These are phyloP conservation scores for Pichia manshurica DNA, from an alignment of 805 yeast genomes.

Conservation along the genomic window DNA sequence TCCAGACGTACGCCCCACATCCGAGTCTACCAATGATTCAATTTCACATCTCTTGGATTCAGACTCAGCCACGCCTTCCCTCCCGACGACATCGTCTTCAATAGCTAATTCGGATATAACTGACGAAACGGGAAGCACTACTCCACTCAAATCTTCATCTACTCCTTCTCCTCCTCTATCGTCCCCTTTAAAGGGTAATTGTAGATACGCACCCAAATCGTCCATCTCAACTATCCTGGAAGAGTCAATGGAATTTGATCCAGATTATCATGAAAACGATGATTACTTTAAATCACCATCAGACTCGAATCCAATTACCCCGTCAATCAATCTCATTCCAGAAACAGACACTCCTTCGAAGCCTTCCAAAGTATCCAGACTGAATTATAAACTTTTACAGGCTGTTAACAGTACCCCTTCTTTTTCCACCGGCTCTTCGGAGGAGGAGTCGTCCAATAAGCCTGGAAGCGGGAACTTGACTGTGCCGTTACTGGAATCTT, in stretches of 20 bases:
- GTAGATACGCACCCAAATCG: constrained; percentile 3
- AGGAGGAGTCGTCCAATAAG: background rate
- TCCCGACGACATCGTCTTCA: no score
- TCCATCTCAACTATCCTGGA: constrained; percentile 28
- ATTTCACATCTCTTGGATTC: no score
- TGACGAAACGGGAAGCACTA: background rate
- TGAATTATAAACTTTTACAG: constrained; percentile 1
- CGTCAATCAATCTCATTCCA: background rate
- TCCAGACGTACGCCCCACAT: no score
- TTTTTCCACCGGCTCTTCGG: background rate
- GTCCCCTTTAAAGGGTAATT: background rate
- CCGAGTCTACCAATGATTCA: no score
- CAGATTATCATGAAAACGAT: constrained; percentile 22
- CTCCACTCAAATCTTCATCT: constrained; percentile 1
- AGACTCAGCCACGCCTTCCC: no score
- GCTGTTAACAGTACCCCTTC: constrained; percentile 4
- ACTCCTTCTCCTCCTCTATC: background rate
- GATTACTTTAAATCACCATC: constrained; percentile 33
- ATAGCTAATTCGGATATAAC: background rate
- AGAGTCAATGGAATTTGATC: constrained; percentile 32
- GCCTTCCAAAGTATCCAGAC: background rate
- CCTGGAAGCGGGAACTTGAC: no score
- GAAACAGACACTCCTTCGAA: background rate
- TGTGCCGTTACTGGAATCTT: no score
- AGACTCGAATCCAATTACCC: constrained; percentile 12